These are phyloP conservation scores for Nicotiana tomentosiformis DNA, from an alignment of 257 asterid genomes.

Conservation along the genomic window DNA sequence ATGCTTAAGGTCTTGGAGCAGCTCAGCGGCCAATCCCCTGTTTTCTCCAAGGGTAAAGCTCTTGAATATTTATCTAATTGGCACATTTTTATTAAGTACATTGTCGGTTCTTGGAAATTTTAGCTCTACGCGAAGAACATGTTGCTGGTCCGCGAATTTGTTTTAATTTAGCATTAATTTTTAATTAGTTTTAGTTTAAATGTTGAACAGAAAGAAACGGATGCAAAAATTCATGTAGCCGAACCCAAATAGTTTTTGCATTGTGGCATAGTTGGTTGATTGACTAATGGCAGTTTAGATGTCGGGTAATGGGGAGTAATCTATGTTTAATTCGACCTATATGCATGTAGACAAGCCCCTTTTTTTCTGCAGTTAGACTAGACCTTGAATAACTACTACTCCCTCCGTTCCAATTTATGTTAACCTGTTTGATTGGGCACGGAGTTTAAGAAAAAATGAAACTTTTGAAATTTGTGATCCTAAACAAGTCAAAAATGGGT, in stretches of 20 bases:
- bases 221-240: not conserved
- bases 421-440: too few relatives aligned
- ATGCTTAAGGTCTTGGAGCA: slow-evolving; percentile 43
- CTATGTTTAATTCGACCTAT: not conserved
- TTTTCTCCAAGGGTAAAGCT: slow-evolving; percentile 47
- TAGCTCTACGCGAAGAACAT: not conserved
- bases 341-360: not conserved
- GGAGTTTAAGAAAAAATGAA: too few relatives aligned
- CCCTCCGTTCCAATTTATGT: too few relatives aligned
- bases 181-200: not conserved
- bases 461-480: too few relatives aligned
- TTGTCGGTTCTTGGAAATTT: not conserved
- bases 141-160: not conserved
- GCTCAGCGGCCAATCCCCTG: slow-evolving; percentile 53
- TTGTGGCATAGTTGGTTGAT: not conserved
- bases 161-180: not conserved
- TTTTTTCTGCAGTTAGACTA: not conserved
- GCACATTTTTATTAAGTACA: not conserved
- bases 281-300: not conserved
- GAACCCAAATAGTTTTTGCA: not conserved
- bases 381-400: not conserved
- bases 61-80: not conserved
- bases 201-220: not conserved
- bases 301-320: not conserved
- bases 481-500: too few relatives aligned